Conservation (phyloP, 768 basidiomycete genomes). For the Royoungia palumana region DNA sequence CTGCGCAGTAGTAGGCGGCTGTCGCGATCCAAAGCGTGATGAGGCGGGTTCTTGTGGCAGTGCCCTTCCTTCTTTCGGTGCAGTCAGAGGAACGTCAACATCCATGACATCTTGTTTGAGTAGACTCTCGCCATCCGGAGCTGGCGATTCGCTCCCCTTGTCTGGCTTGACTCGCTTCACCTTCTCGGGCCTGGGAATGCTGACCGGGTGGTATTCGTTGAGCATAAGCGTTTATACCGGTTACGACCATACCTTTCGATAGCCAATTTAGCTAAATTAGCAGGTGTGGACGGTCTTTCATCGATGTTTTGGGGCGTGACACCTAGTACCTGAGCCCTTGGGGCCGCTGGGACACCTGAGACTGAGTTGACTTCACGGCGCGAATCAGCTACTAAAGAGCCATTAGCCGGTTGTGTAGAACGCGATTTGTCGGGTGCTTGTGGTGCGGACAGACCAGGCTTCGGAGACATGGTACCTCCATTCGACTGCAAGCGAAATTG, state of each 20-base stretch:
- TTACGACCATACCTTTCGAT: constrained; percentile 56
- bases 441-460: constrained; percentile 20
- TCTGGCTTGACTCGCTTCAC: constrained; percentile 56
- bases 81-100: constrained; percentile 25
- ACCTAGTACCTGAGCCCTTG: constrained; percentile 51
- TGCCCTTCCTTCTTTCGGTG: constrained; percentile 26
- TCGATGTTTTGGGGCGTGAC: constrained; percentile 22
- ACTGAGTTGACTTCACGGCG: constrained; percentile 33
- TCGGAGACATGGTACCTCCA: constrained; percentile 28
- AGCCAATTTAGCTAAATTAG: constrained; percentile 49
- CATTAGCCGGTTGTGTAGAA: constrained; percentile 36
- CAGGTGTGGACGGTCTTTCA: constrained; percentile 32
- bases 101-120: constrained; percentile 36
- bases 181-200: constrained; percentile 77
- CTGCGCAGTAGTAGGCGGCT: constrained; percentile 11
- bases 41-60: constrained; percentile 14
- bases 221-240: neutral
- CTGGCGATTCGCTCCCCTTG: constrained; percentile 36
- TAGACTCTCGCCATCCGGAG: constrained; percentile 29
- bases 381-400: constrained; percentile 36
- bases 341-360: constrained; percentile 40
- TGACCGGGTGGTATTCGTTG: constrained; percentile 25
- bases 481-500: constrained; percentile 19
- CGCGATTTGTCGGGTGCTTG: constrained; percentile 34
- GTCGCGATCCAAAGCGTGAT: constrained; percentile 25